Evolutionary conservation across 176 grass and related monocot species (phyloP).

Genomic region (Chrysopogon serrulatus): DNA sequence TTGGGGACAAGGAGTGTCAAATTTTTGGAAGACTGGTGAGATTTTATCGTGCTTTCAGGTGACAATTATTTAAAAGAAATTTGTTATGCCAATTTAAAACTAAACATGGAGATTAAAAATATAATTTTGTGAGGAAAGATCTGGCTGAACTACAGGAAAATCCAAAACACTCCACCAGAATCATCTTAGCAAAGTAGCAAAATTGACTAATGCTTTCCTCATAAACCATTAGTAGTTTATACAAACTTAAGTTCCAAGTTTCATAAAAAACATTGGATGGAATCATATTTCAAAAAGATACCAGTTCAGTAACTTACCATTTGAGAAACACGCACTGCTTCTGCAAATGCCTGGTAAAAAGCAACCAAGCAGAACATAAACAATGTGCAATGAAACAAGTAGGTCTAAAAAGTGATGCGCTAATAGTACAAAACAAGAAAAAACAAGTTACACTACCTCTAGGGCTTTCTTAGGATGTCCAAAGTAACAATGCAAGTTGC

Average conservation of each 20-base stretch:
- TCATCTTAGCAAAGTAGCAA: conserved; percentile 9
- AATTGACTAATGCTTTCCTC: background rate
- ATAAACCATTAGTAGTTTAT: background rate
- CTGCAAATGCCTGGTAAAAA: conserved; percentile 81
- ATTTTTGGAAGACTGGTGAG: background rate
- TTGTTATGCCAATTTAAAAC: background rate
- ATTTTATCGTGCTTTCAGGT: background rate
- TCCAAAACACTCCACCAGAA: background rate
- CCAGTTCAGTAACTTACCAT: conserved; percentile 57
- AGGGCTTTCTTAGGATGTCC: conserved; percentile 92
- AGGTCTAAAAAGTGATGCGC: background rate
- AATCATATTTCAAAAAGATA: conserved; percentile 11
- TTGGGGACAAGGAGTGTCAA: background rate
- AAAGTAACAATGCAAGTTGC: conserved; percentile 90
- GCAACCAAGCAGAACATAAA: conserved; percentile 21
- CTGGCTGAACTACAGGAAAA: background rate
- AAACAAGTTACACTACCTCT: conserved; percentile 57
- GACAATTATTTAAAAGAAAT: background rate
- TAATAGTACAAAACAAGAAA: conserved; percentile 13
- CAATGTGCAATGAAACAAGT: conserved; percentile 16
- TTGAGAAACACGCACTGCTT: conserved; percentile 96
- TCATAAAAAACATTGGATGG: background rate
- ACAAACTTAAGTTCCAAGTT: background rate
- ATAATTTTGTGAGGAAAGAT: background rate
- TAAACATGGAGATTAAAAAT: background rate